Conservation (phyloP, 2,329 filamentous ascomycete genomes). For the Sporothrix humicola region DNA sequence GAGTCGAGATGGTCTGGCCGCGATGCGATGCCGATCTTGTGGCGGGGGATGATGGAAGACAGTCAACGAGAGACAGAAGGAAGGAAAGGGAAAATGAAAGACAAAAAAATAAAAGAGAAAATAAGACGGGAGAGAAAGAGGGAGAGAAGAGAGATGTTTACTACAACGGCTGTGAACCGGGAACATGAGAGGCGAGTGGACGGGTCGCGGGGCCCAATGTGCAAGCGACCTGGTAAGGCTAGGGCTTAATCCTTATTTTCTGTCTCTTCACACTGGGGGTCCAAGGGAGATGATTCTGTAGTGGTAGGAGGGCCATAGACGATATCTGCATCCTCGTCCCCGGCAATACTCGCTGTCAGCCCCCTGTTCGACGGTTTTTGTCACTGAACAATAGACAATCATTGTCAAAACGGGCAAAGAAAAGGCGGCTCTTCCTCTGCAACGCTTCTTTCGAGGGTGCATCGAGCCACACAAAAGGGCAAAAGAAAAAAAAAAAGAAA, state of each 20-base stretch:
- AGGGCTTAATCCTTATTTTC: neutral
- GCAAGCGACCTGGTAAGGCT: neutral
- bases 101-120: neutral
- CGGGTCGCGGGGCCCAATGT: neutral
- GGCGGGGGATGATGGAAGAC: neutral
- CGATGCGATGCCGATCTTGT: slow-evolving; percentile 5
- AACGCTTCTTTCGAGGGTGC: neutral
- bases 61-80: neutral
- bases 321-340: neutral
- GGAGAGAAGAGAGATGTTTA: neutral
- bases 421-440: neutral
- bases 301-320: neutral
- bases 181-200: neutral
- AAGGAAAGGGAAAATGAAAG: neutral
- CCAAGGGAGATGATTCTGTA: neutral
- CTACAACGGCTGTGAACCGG: neutral
- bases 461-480: neutral
- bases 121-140: slow-evolving; percentile 14
- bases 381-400: neutral
- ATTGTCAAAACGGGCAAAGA: neutral
- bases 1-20: neutral
- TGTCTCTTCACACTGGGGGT: neutral
- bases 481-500: neutral
- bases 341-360: neutral
- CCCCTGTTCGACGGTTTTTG: neutral